Evolutionary conservation across 805 yeast genomes (phyloP), one percentile per base, ranked within the genome.

Genomic region (Ogataea haglerorum): DNA sequence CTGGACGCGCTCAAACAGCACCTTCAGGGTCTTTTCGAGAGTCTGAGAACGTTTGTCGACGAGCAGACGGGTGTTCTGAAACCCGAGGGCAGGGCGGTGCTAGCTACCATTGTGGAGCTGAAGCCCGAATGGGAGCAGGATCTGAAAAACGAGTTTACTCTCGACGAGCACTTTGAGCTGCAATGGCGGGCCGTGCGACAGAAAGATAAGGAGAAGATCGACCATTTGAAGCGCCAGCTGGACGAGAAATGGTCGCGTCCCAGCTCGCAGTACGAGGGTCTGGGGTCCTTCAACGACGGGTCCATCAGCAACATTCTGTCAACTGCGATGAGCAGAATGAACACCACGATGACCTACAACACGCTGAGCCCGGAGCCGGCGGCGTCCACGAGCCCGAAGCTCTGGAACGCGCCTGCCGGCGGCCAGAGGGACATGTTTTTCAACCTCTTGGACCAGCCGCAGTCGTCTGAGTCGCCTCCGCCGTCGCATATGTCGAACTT

Each of bases 171-270:
- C 28, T 44, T 61, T 6, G 72, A 68, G 38, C 59, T 67, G 3
- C 61, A 58, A 38, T 68, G 70, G 72, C 59, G 67, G 47, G 63
- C 66, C 2, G 52, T 58, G 24, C 71, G 65, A 39, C 67, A 65
- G 42, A 55, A 57, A 25, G 72, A 67, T 41, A 63, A 56, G 22
- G 47, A 51, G 10, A 54, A 59, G 26, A 57, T 64, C 38, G 50
- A 56, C 15, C 42, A 53, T 13, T 47, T 59, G 24, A 48, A 57
- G 17, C 53, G 51, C 13, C 50, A 55, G 22, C 34, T 52, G n/a
- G 53, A 53, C 10, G 53, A 48, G 9, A 42, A 38, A 24, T 38
- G 46, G 10, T 31, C 48, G 6, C 30, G 43, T n/a, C 49, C 49
- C 6, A 29, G 27, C 29, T 43, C 47, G 18, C 53, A 43, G 36